Evolutionary conservation across 129 eudicot genomes (phyloP).

Genomic region (Apium graveolens): DNA sequence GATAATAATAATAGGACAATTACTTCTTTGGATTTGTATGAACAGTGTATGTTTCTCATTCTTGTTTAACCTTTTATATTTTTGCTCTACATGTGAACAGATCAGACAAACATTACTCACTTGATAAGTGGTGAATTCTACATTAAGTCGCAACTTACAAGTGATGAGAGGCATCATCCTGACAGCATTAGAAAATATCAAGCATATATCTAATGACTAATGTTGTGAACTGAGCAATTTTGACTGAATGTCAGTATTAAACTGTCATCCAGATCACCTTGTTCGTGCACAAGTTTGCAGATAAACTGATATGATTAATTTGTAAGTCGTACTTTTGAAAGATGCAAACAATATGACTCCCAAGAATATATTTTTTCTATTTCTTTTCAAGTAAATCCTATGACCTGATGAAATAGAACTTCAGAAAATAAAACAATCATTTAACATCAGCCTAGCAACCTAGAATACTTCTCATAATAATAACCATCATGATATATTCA

Average conservation of each 20-base stretch:
- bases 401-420: not conserved
- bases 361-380: not conserved
- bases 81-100: not conserved
- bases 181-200: not conserved
- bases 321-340: not conserved
- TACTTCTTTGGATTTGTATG: not conserved
- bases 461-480: not conserved
- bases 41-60: not conserved
- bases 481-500: conserved; percentile 2
- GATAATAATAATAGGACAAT: not conserved
- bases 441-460: not conserved
- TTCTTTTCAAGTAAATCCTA: not conserved
- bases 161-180: not conserved
- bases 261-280: not conserved
- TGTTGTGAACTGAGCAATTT: not conserved
- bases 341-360: too few relatives aligned
- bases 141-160: not conserved
- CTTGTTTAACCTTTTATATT: not conserved
- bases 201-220: not conserved
- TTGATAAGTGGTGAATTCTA: not conserved
- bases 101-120: not conserved
- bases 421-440: not conserved
- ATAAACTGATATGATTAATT: not conserved
- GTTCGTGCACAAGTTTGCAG: not conserved
- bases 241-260: not conserved